Percentiles rank a stretch among this genome's conserved stretches.
These are phyloP conservation scores for Ascomycota sp. DNA, from an alignment of 2,329 filamentous ascomycete species.

Conservation along the genomic window DNA sequence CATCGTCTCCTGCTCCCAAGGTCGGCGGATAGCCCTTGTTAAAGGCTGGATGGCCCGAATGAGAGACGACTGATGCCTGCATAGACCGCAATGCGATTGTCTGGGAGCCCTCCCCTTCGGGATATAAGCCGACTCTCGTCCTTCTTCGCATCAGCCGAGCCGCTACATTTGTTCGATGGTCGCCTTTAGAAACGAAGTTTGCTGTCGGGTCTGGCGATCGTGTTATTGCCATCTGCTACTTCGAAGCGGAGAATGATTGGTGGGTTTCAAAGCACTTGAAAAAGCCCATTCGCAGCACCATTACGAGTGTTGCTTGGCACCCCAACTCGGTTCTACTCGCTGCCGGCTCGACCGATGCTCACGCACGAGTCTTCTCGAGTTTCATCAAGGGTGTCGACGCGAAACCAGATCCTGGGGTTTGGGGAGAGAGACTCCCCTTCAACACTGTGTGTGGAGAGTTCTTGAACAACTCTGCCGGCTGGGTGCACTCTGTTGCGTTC, in stretches of 20 bases:
- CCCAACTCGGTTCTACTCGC: conserved; percentile 90
- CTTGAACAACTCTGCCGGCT: conserved; percentile 85
- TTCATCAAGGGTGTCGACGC: conserved; percentile 91
- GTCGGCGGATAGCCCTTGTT: conserved; percentile 17
- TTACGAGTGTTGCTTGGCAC: conserved; percentile 89
- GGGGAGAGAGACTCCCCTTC: conserved; percentile 90
- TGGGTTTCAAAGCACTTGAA: conserved; percentile 99
- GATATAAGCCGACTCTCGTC: conserved; percentile 92
- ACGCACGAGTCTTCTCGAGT: conserved; percentile 79
- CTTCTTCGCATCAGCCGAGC: conserved; percentile 92
- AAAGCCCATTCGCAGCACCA: conserved; percentile 94
- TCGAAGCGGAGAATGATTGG: conserved; percentile 98
- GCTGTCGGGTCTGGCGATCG: conserved; percentile 89
- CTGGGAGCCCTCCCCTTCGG: conserved; percentile 79
- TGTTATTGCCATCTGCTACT: conserved; percentile 92
- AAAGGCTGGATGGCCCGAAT: neutral
- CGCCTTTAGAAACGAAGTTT: conserved; percentile 89
- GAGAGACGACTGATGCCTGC: conserved; percentile 6
- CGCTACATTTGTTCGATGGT: conserved; percentile 93
- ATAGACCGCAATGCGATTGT: conserved; percentile 90
- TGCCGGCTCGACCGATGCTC: conserved; percentile 88
- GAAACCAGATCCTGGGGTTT: conserved; percentile 64
- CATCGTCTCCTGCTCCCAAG: conserved; percentile 94
- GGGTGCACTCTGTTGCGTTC: conserved; percentile 85
- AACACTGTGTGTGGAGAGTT: conserved; percentile 96